phyloP scores from a whole-genome alignment of 768 basidiomycete genomes.

The Sistotremastrum niveocremeum region DNA sequence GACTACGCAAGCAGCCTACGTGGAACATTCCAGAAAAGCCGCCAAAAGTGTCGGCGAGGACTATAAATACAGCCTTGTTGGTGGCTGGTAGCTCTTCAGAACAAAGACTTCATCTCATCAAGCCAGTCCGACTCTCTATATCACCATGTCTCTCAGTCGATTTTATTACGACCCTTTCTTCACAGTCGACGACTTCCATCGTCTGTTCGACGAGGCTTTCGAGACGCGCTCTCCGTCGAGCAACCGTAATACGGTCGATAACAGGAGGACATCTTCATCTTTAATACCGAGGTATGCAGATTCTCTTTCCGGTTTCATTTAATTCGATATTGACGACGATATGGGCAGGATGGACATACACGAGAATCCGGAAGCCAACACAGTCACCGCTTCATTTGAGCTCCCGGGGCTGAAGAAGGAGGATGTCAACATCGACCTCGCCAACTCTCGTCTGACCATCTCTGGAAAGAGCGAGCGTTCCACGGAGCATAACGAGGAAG shows the following conservation, averaged over 20 bases:
- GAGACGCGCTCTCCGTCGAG: constrained; percentile 14
- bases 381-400: constrained; percentile 43
- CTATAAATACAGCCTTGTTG: too few species aligned
- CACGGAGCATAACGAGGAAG: constrained; percentile 20
- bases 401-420: constrained; percentile 43
- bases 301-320: background rate
- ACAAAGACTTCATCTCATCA: too few species aligned
- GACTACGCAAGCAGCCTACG: too few species aligned
- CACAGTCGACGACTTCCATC: constrained; percentile 26
- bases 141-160: constrained; percentile 18
- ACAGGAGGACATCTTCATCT: constrained; percentile 9
- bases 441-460: constrained; percentile 34
- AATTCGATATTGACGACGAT: background rate
- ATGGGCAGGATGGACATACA: constrained; percentile 38
- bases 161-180: constrained; percentile 28
- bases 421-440: constrained; percentile 37
- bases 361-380: constrained; percentile 31
- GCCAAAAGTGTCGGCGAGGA: too few species aligned
- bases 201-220: constrained; percentile 29
- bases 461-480: constrained; percentile 32
- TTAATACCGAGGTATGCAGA: constrained; percentile 20
- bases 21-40: too few species aligned
- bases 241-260: constrained; percentile 3
- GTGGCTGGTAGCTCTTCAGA: too few species aligned
- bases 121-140: too few species aligned